A percentile compares a stretch with the other conserved stretches of the same genome.
These are phyloP conservation scores for Podaxis sp. DNA, from an alignment of 768 basidiomycete genomes.

Conservation along the genomic window DNA sequence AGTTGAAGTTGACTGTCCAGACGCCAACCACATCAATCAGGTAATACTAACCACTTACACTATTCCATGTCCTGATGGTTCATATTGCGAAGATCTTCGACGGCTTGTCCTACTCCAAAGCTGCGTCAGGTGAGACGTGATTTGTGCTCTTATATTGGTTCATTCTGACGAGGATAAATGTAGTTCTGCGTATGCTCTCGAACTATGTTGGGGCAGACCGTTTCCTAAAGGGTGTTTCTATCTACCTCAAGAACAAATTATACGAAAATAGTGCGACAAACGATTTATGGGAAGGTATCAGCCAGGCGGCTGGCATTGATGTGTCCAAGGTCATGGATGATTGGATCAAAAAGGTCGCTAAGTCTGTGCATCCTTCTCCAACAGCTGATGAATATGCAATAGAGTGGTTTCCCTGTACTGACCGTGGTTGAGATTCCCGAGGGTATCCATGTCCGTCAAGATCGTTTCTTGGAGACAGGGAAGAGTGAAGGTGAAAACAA, in stretches of 20 bases:
- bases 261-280: constrained; percentile 83
- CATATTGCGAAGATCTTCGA: constrained; percentile 74
- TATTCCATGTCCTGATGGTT: not conserved
- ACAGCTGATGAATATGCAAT: constrained; percentile 3
- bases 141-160: not conserved
- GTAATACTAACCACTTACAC: constrained; percentile 25
- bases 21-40: constrained; percentile 82
- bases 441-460: constrained; percentile 80
- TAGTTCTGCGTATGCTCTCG: constrained; percentile 92
- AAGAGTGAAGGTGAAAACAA: constrained; percentile 79
- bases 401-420: constrained; percentile 84
- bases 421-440: constrained; percentile 74
- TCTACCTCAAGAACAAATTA: constrained; percentile 86
- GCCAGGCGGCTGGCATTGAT: constrained; percentile 69
- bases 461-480: constrained; percentile 89
- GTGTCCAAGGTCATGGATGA: constrained; percentile 82
- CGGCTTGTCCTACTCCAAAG: constrained; percentile 82
- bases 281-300: constrained; percentile 87
- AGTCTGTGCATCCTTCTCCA: not conserved
- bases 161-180: not conserved
- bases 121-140: constrained; percentile 58
- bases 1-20: constrained; percentile 87
- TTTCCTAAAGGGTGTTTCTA: constrained; percentile 85
- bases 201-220: constrained; percentile 84
- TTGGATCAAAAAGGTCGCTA: constrained; percentile 78